Evolutionary conservation across 768 basidiomycete genomes (phyloP), one percentile per base, ranked within the genome.

Genomic region (Boletus insuetus): DNA sequence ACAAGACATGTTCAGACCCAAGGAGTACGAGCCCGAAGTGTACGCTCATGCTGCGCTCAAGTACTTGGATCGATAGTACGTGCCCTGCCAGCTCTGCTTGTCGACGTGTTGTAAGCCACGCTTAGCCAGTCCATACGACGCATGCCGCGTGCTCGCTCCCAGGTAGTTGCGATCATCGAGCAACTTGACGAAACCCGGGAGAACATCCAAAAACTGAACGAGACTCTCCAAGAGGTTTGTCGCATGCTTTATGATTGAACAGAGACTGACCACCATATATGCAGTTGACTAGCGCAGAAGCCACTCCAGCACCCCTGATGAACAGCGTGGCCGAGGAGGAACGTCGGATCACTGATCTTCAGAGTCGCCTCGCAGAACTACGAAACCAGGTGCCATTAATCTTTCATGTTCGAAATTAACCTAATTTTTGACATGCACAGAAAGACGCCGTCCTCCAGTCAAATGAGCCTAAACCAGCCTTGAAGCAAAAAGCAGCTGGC

Each of bases 61-160:
- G 69, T 90, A 85, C 62, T 75, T 92, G 51, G 85, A 89, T 65
- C 81, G 84, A 67, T 92, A 89, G 89, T 89, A 64, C 66, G 89
- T 76, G 34, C 46, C 7, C 26, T 39, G 5, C 37, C 19, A 10
- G n/a, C 14, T 29, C 44, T 16, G 7, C 35, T 51, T 35, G 35
- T 52, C 45, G 19, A 40, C 53, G 43, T 34, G 78, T 38, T 74
- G 60, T 71, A 76, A 56, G 63, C 70, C 31, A 31, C 69, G 49
- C 43, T 40, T 47, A 79, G 77, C 54, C 72, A 76, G 46, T 73
- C 77, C 10, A 76, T 81, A 53, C 75, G 78, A 44, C 75, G 71
- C 3, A 81, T 81, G 80, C 77, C 79, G 1, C 76, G 75, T 35
- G 77, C 75, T n/a, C 73, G 71, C n/a, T 70, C 77, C 4, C 75